Evolutionary conservation across 352 stramenopile species (phyloP).

Genomic region (Pythium apleroticum): DNA sequence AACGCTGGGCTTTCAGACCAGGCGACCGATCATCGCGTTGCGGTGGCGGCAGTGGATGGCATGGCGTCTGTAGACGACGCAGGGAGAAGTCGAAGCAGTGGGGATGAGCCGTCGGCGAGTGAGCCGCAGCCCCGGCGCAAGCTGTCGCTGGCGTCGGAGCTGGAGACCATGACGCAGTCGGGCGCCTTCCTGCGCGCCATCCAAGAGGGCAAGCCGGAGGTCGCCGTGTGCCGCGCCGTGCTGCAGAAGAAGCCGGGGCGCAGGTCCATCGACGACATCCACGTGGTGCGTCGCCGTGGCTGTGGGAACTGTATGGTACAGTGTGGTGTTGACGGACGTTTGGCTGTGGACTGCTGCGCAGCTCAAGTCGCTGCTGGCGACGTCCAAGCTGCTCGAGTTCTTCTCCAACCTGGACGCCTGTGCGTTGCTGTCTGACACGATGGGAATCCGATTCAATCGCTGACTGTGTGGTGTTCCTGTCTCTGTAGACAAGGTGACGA

Average conservation of each 20-base stretch:
- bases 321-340: background rate
- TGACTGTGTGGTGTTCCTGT: background rate
- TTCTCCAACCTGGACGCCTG: slow-evolving; percentile 79
- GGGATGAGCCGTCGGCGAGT: background rate
- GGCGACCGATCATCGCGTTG: background rate
- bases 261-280: slow-evolving; percentile 71
- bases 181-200: slow-evolving; percentile 28
- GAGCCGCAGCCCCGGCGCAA: slow-evolving; percentile 13
- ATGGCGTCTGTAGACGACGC: background rate
- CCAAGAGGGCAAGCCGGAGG: slow-evolving; percentile 45
- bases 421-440: slow-evolving; percentile 28
- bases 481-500: slow-evolving; percentile 6
- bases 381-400: slow-evolving; percentile 77
- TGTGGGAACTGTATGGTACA: too few species aligned
- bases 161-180: slow-evolving; percentile 30
- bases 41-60: background rate
- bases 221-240: slow-evolving; percentile 52
- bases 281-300: slow-evolving; percentile 59
- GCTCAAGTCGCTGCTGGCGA: slow-evolving; percentile 73
- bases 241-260: slow-evolving; percentile 51
- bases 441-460: background rate
- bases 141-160: slow-evolving; percentile 33
- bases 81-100: background rate
- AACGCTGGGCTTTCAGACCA: background rate
- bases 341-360: background rate